Conservation (phyloP, 257 asterid genomes). For the Solanum clarkiae region DNA sequence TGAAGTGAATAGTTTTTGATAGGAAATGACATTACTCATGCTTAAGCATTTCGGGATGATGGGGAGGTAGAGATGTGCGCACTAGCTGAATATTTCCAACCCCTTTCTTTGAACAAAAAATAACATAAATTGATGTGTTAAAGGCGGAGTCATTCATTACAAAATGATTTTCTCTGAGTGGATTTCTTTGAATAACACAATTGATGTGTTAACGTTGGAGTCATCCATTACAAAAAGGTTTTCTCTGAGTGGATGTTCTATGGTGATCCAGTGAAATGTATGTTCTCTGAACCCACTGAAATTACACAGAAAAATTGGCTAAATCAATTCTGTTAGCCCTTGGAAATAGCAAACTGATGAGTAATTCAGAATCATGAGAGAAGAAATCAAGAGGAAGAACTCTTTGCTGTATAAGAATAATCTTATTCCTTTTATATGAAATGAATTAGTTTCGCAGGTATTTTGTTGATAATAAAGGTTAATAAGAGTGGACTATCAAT, state of each 20-base stretch:
- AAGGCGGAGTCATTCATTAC: neutral
- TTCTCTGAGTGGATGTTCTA: neutral
- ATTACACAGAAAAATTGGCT: neutral
- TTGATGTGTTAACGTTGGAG: neutral
- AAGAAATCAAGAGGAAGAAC: neutral
- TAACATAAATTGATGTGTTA: neutral
- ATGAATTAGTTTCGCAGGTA: neutral
- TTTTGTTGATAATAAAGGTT: neutral
- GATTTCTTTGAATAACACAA: neutral
- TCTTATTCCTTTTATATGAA: neutral
- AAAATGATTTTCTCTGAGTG: neutral
- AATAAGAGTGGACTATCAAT: neutral
- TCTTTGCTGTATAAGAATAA: neutral
- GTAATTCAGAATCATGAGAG: neutral
- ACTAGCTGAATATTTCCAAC: neutral
- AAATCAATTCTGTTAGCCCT: neutral
- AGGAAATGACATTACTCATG: neutral
- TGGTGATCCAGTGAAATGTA: neutral
- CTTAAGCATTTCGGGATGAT: neutral
- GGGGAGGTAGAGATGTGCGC: neutral
- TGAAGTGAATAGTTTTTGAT: neutral
- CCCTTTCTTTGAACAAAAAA: neutral
- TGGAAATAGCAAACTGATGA: neutral
- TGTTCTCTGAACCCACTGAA: neutral
- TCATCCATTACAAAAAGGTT: neutral